Conservation (phyloP, 2,329 filamentous ascomycete genomes). For the Juglanconis sp. region DNA sequence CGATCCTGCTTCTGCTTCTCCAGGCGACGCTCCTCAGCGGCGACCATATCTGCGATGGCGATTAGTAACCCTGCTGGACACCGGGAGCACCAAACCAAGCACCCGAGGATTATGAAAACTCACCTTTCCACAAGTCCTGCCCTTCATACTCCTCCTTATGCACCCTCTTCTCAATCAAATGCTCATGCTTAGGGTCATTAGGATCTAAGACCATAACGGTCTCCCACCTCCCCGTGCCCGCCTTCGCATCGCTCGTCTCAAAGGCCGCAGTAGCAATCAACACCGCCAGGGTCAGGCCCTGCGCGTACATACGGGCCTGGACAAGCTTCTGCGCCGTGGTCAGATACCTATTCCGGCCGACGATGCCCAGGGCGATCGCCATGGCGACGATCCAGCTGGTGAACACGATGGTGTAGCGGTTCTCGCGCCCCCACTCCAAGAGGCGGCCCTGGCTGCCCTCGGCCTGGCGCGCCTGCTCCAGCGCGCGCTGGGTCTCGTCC, state of each 20-base stretch:
- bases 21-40: conserved; percentile 67
- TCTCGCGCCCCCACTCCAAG: conserved; percentile 70
- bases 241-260: conserved; percentile 73
- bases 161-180: conserved; percentile 80
- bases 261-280: conserved; percentile 79
- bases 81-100: no score
- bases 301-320: conserved; percentile 90
- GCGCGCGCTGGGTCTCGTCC: conserved; percentile 57
- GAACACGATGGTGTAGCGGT: conserved; percentile 85
- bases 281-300: conserved; percentile 82
- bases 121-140: conserved; percentile 90
- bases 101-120: conserved; percentile 27
- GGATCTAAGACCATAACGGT: conserved; percentile 78
- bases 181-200: conserved; percentile 77
- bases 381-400: conserved; percentile 79
- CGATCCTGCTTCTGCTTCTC: conserved; percentile 38
- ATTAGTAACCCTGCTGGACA: conserved; percentile 18
- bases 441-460: conserved; percentile 54
- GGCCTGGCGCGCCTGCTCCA: conserved; percentile 52
- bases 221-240: conserved; percentile 77
- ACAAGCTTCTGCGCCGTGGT: conserved; percentile 81
- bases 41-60: conserved; percentile 67
- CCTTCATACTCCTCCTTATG: conserved; percentile 85
- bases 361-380: conserved; percentile 68
- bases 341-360: conserved; percentile 74